Base-by-base conservation (phyloP, 2,329 filamentous ascomycete species). In the Calonectria hawksworthii region DNA sequence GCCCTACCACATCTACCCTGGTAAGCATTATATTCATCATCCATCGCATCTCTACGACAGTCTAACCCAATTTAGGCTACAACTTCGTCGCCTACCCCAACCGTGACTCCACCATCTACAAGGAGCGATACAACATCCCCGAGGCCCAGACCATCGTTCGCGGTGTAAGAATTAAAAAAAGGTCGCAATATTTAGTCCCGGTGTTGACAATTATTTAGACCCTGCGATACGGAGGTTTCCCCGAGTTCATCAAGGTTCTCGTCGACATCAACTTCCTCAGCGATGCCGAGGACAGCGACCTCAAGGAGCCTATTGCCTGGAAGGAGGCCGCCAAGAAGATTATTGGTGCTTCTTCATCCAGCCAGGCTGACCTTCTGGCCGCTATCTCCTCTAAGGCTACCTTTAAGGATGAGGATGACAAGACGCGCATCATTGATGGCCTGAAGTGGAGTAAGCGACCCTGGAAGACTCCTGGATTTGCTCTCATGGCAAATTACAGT, bases 31-130 rank as follows among this genome's bases (percentile, higher is more conserved):
- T 59, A 3, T 7, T 23, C 11, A 21, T 10, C 11, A 4, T 34
- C 9, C 16, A 2, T 38, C 1, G 9, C 16, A 5, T 47, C 1
- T 23, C 44, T 23, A 2, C 18, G 16, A 5, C 0, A 16, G 16
- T 38, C 54, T 38, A 23, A 59, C n/a, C 8, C 32, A 38, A n/a
- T 4, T 36, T 44, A 47, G 70, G 95, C 74, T 98, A 93, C 85
- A 93, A 94, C 67, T 96, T 98, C 81, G 96, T 98, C 79, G 95
- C 94, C 52, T 99, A 99, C 87, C 94, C 94, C 73, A 99, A 99
- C 92, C 91, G 96, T 80, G 96, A 99, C 87, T 96, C 93, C 26
- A 97, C 95, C 21, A 90, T 91, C 11, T 99, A 97, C 92, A 93
- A 92, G 83, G 93, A 98, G 89, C 92, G 95, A 76, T 98, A 98